Evolutionary conservation across 139 green algal species (phyloP), one percentile per base, ranked within the genome.

Genomic region (Chlamydomonas incerta): DNA sequence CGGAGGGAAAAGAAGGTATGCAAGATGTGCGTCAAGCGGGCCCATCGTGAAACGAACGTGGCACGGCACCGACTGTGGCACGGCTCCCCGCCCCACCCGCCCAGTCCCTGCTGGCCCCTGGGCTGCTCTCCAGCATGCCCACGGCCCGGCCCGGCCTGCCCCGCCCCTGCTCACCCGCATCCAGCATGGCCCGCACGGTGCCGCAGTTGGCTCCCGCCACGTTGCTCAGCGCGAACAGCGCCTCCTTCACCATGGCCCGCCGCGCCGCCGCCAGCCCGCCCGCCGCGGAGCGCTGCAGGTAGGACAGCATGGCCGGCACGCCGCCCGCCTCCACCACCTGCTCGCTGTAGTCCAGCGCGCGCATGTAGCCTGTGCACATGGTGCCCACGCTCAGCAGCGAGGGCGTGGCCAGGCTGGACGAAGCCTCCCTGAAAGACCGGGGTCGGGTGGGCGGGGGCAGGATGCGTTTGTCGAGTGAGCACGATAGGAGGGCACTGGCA

Each of bases 311-410:
- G 63, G 77, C 77, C 41, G 77, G 41, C 77, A 84, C 77, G 35
- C 77, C 77, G 77, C 77, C 77, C 18, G 77, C 77, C 29, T 84
- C 77, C 46, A 84, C 77, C 35, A 84, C 77, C 75, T 72, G 37
- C 14, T 35, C 28, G 74, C 63, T 74, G 63, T 84, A 84, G 77
- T 84, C 77, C 63, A 74, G 63, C 17, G 63, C 34, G 17, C 63
- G 41, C 74, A 82, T 82, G 77, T 84, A 84, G 37, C 77, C 77
- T n/a, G 77, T 84, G 77, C 77, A 84, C 77, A 84, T 84, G 29
- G 77, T 74, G 17, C 77, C 77, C 63, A 84, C 31, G 57, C 34
- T 67, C 17, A 74, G 35, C 28, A 84, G 77, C 29, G 77, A 63
- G 77, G 77, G 77, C 17, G 41, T 66, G 63, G 63, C 62, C 63